Evolutionary conservation across 768 basidiomycete species (phyloP).

Genomic region (Fomitopsis pulvina): DNA sequence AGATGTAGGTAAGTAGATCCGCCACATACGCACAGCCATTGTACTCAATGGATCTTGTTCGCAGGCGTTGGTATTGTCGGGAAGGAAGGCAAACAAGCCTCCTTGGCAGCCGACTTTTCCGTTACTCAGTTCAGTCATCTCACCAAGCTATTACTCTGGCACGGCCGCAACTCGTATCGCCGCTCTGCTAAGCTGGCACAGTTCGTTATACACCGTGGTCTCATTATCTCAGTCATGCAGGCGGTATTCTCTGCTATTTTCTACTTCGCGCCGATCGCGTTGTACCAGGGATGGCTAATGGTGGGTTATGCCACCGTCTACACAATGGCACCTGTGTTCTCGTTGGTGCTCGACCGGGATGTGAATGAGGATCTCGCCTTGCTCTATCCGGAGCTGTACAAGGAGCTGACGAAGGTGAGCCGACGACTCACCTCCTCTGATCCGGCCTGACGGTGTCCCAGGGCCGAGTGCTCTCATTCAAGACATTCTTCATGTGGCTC

Average conservation of each 20-base stretch:
- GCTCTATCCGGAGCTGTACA: conserved; percentile 95
- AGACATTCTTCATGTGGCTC: conserved; percentile 98
- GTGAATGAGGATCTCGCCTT: conserved; percentile 94
- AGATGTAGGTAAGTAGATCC: conserved; percentile 74
- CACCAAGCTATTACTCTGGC: conserved; percentile 96
- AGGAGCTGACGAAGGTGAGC: conserved; percentile 89
- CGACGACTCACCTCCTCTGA: not conserved
- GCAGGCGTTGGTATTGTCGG: conserved; percentile 95
- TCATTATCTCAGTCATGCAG: conserved; percentile 98
- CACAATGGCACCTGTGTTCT: conserved; percentile 98
- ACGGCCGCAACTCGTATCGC: conserved; percentile 97
- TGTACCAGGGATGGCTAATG: conserved; percentile 98
- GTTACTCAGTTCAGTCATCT: conserved; percentile 95
- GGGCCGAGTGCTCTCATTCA: conserved; percentile 93
- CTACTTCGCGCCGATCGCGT: conserved; percentile 91
- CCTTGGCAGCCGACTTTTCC: conserved; percentile 97
- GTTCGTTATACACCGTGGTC: conserved; percentile 95
- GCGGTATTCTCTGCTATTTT: conserved; percentile 93
- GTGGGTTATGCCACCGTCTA: conserved; percentile 94
- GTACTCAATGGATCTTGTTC: conserved; percentile 2
- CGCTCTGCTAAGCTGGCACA: conserved; percentile 97
- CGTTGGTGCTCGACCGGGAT: conserved; percentile 90
- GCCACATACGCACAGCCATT: not conserved
- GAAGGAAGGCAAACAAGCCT: conserved; percentile 98
- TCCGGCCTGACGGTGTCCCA: conserved; percentile 23